Percentiles rank a stretch among this genome's conserved stretches.
Evolutionary conservation across 108 stramenopile genomes (phyloP).

Genomic region (Skeletonema marinoi): DNA sequence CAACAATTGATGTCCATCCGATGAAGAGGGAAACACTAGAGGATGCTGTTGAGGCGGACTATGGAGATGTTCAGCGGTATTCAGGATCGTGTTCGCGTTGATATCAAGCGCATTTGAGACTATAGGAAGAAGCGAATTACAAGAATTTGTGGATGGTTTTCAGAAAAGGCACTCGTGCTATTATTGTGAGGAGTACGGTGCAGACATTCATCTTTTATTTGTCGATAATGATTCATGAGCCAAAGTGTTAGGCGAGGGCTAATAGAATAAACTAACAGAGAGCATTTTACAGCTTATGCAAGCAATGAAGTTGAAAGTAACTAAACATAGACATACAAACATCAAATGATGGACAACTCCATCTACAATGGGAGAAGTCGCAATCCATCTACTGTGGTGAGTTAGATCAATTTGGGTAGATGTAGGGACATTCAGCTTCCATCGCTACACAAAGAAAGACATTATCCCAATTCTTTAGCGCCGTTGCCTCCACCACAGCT

Average conservation of each 20-base stretch:
- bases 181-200: not conserved
- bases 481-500: slow-evolving; percentile 70
- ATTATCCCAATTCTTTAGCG: slow-evolving; percentile 72
- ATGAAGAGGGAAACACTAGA: slow-evolving; percentile 56
- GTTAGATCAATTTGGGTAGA: not conserved
- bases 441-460: slow-evolving; percentile 58
- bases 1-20: slow-evolving; percentile 82
- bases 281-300: not conserved
- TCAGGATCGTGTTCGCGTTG: slow-evolving; percentile 70
- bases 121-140: not conserved
- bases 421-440: slow-evolving; percentile 17
- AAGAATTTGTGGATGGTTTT: not conserved
- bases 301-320: not conserved
- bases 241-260: not conserved
- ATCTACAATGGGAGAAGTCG: too few relatives aligned
- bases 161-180: not conserved
- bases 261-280: not conserved
- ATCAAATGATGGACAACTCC: too few relatives aligned
- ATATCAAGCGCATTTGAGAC: slow-evolving; percentile 71
- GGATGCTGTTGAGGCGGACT: slow-evolving; percentile 42
- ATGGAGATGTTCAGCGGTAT: slow-evolving; percentile 49
- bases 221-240: not conserved
- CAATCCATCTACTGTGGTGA: not conserved
- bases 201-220: not conserved
- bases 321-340: too few relatives aligned